Evolutionary conservation across 768 basidiomycete genomes (phyloP).

Genomic region (Fistulinella prunicolor): DNA sequence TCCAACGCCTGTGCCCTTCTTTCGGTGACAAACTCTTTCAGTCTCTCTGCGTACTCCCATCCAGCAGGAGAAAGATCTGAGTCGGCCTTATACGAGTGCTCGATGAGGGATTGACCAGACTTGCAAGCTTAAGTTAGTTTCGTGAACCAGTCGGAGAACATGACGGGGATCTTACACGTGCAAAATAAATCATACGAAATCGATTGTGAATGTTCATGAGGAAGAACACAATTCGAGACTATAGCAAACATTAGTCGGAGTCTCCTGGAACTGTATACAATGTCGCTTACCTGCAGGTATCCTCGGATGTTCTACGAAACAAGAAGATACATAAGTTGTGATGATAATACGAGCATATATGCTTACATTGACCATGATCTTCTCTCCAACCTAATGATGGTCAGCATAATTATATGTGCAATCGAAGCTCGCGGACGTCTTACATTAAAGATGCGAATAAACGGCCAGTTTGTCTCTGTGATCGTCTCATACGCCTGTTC

Average conservation of each 20-base stretch:
- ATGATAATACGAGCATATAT: slow-evolving; percentile 3
- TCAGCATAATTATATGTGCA: slow-evolving; percentile 7
- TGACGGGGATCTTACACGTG: slow-evolving; percentile 56
- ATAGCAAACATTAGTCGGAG: slow-evolving; percentile 15
- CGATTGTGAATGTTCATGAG: slow-evolving; percentile 99
- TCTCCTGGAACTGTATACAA: not conserved
- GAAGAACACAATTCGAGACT: slow-evolving; percentile 97
- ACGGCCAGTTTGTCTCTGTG: slow-evolving; percentile 88
- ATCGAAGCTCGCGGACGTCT: slow-evolving; percentile 18
- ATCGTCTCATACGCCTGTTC: slow-evolving; percentile 89
- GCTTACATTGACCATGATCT: slow-evolving; percentile 88
- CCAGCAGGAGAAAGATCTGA: slow-evolving; percentile 93
- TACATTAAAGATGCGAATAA: slow-evolving; percentile 91
- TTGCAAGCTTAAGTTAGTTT: slow-evolving; percentile 29
- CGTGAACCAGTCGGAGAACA: not conserved
- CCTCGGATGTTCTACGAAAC: slow-evolving; percentile 70
- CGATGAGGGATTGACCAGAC: slow-evolving; percentile 98
- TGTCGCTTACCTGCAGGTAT: slow-evolving; percentile 68
- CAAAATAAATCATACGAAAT: slow-evolving; percentile 94
- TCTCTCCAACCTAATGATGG: slow-evolving; percentile 76
- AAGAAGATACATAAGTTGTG: not conserved
- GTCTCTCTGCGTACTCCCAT: slow-evolving; percentile 88
- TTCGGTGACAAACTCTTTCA: slow-evolving; percentile 88
- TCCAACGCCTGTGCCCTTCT: slow-evolving; percentile 75
- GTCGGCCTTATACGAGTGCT: slow-evolving; percentile 98